These are phyloP conservation scores for Corymbia maculata DNA, from an alignment of 345 rosid genomes.

Conservation along the genomic window DNA sequence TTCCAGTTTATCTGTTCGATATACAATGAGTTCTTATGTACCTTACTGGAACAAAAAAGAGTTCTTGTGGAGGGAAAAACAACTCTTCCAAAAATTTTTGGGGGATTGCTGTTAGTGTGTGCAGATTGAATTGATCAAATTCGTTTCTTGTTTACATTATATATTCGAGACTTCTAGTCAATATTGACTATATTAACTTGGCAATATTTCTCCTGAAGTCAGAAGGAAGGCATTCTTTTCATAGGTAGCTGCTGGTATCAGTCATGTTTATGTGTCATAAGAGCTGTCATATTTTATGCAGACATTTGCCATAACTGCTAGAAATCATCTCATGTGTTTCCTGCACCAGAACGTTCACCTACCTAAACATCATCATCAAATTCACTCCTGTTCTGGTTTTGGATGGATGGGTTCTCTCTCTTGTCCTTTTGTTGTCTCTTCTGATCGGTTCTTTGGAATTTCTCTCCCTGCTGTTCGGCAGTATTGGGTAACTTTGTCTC, in stretches of 20 bases:
- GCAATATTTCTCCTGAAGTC: neutral
- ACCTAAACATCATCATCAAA: neutral
- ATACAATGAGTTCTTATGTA: neutral
- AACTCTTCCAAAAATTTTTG: neutral
- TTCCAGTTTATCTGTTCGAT: neutral
- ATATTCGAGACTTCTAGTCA: neutral
- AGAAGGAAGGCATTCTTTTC: neutral
- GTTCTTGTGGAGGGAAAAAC: neutral
- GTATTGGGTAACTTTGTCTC: slow-evolving; percentile 95
- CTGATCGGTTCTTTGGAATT: neutral
- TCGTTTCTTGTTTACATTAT: neutral
- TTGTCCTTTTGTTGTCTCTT: neutral
- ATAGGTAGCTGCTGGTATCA: neutral
- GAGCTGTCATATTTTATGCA: neutral
- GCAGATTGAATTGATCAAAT: neutral
- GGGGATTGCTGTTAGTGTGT: neutral
- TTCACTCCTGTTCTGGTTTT: neutral
- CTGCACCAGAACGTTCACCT: neutral
- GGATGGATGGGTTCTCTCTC: neutral
- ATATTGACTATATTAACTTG: neutral
- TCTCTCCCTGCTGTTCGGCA: slow-evolving; percentile 18
- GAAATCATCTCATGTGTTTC: neutral
- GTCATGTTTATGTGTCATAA: neutral
- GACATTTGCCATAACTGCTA: neutral
- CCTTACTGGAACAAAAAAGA: neutral